A percentile compares a stretch with the other conserved stretches of the same genome.
phyloP scores from a whole-genome alignment of 202 grass and related monocot genomes.

The Zizania palustris region DNA sequence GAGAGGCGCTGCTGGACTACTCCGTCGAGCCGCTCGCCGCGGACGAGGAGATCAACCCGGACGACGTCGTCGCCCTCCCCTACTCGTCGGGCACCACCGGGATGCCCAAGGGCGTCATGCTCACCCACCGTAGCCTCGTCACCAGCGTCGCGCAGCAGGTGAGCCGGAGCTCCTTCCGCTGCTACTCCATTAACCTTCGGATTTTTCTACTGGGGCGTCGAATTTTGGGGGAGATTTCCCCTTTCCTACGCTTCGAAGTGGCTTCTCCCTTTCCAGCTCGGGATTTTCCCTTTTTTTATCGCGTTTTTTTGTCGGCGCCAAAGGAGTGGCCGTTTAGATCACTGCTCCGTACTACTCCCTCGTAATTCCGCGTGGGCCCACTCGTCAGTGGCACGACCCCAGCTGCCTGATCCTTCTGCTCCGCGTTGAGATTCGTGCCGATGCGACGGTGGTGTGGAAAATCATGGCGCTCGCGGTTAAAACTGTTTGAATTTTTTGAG shows the following conservation, averaged over 20 bases:
- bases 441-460: neutral
- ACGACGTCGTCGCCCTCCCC: slow-evolving; percentile 84
- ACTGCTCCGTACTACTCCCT: neutral
- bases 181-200: neutral
- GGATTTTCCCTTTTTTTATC: neutral
- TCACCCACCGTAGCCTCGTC: slow-evolving; percentile 94
- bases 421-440: slow-evolving; percentile 12
- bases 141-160: slow-evolving; percentile 96
- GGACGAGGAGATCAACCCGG: slow-evolving; percentile 57
- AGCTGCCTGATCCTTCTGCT: neutral
- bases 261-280: slow-evolving; percentile 42
- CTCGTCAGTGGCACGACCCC: neutral
- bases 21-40: slow-evolving; percentile 19
- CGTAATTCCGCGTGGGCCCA: neutral
- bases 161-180: neutral
- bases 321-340: slow-evolving; percentile 15
- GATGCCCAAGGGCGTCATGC: slow-evolving; percentile 97
- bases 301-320: slow-evolving; percentile 45
- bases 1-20: slow-evolving; percentile 41
- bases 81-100: slow-evolving; percentile 98
- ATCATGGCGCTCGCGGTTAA: neutral
- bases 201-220: neutral
- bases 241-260: neutral
- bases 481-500: neutral
- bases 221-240: slow-evolving; percentile 32